A percentile compares a stretch with the other conserved stretches of the same genome.
Evolutionary conservation across 306 rosid species (phyloP).

Genomic region (Gastrolobium bilobum): DNA sequence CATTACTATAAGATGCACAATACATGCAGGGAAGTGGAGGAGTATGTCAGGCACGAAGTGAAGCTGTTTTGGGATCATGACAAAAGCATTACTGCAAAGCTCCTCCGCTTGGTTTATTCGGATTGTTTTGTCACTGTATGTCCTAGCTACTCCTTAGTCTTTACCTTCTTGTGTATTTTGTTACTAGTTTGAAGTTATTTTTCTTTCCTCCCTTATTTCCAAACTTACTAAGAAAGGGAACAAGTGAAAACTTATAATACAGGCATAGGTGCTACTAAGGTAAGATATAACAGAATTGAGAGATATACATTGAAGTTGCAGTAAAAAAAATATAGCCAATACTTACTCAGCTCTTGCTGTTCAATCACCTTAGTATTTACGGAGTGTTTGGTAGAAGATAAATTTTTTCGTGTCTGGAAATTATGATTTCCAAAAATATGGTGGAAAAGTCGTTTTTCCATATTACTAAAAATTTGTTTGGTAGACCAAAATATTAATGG

Average conservation of each 20-base stretch:
- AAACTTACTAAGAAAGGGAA: neutral
- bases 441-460: too few relatives aligned
- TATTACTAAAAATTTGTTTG: too few relatives aligned
- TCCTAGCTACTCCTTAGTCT: neutral
- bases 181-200: neutral
- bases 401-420: too few relatives aligned
- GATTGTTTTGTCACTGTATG: slow-evolving; percentile 81
- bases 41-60: slow-evolving; percentile 67
- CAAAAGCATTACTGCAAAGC: slow-evolving; percentile 67
- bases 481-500: too few relatives aligned
- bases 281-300: neutral
- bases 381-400: too few relatives aligned
- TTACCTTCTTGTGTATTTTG: neutral
- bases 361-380: too few relatives aligned
- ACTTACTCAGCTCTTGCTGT: too few relatives aligned
- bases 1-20: slow-evolving; percentile 66
- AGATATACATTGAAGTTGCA: neutral
- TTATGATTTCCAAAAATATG: too few relatives aligned
- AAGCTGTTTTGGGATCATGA: slow-evolving; percentile 49
- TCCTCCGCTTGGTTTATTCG: slow-evolving; percentile 71
- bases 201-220: neutral
- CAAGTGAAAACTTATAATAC: too few relatives aligned
- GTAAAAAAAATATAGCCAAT: too few relatives aligned
- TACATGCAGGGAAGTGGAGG: slow-evolving; percentile 64
- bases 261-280: too few relatives aligned